A percentile compares a stretch with the other conserved stretches of the same genome.
Evolutionary conservation across 2,329 filamentous ascomycete species (phyloP).

Genomic region (Neurospora sp.): DNA sequence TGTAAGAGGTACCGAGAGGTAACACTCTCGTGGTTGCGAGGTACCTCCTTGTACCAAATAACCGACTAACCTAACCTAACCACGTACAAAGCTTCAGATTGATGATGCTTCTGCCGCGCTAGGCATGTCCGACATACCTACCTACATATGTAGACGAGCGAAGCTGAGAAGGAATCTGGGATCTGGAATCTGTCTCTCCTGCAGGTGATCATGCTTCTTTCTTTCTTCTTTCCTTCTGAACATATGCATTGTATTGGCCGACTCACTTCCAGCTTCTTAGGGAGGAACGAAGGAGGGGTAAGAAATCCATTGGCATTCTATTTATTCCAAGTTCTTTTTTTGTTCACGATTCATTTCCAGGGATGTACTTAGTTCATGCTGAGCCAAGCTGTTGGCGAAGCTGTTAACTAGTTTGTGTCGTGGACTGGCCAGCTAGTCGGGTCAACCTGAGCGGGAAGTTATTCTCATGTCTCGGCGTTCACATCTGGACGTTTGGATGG

Average conservation of each 20-base stretch:
- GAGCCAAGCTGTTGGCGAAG: not conserved
- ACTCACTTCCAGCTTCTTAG: not conserved
- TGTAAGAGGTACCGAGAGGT: not conserved
- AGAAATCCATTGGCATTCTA: not conserved
- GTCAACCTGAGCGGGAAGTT: not conserved
- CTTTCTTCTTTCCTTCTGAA: not conserved
- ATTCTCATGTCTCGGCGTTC: not conserved
- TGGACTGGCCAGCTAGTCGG: not conserved
- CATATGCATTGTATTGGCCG: not conserved
- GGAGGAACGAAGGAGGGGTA: not conserved
- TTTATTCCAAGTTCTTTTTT: not conserved
- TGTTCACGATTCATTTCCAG: not conserved
- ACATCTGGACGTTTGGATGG: not conserved
- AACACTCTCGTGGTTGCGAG: not conserved
- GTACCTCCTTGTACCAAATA: not conserved
- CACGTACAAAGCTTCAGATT: not conserved
- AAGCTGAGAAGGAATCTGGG: not conserved
- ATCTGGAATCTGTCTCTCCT: not conserved
- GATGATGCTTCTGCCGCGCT: not conserved
- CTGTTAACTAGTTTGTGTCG: not conserved
- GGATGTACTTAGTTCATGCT: not conserved
- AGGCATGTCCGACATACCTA: not conserved
- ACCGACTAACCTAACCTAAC: not conserved
- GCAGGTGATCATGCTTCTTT: not conserved
- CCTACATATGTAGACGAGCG: not conserved